Evolutionary conservation across 345 rosid genomes (phyloP).

Genomic region (Salix caprea): DNA sequence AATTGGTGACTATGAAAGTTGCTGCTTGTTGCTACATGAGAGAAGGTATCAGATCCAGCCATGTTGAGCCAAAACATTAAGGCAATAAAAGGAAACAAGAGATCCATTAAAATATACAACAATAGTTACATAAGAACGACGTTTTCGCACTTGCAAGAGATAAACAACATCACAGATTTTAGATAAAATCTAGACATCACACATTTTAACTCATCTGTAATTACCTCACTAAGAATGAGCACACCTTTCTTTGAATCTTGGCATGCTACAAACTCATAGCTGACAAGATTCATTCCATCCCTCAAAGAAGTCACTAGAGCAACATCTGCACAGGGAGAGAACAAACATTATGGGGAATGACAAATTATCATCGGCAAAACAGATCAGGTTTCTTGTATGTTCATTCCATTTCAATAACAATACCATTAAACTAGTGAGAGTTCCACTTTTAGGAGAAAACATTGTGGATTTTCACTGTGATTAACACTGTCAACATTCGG

Average conservation of each 20-base stretch:
- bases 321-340: constrained; percentile 53
- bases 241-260: constrained; percentile 97
- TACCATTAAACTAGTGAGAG: not conserved
- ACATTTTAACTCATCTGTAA: constrained; percentile 3
- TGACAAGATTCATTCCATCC: constrained; percentile 99
- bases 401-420: not conserved
- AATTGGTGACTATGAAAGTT: not conserved
- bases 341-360: constrained; percentile 2
- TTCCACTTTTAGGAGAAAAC: not conserved
- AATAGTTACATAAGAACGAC: not conserved
- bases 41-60: not conserved
- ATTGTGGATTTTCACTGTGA: not conserved
- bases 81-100: not conserved
- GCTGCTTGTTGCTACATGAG: not conserved
- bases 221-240: constrained; percentile 99
- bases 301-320: constrained; percentile 96
- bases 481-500: not conserved
- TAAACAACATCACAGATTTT: not conserved
- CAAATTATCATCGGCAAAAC: not conserved
- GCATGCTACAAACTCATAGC: constrained; percentile 98
- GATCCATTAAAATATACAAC: not conserved
- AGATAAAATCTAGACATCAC: not conserved
- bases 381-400: not conserved
- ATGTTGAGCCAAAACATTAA: not conserved
- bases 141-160: not conserved